These are phyloP conservation scores for Aspergillus sclerotioniger DNA, from an alignment of 495 filamentous ascomycete species.

Conservation along the genomic window DNA sequence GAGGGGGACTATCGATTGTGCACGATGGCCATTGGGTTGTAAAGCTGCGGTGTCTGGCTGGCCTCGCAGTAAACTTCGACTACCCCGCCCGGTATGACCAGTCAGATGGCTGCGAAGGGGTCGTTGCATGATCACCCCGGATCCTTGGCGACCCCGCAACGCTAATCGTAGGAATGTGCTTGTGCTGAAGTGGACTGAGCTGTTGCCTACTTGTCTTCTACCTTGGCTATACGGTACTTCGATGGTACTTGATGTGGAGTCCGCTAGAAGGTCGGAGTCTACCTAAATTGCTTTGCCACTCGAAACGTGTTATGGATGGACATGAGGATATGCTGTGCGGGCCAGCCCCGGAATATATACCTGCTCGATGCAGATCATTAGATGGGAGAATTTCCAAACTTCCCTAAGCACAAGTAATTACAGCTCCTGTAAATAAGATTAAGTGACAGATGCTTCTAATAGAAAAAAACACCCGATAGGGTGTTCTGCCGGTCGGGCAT, in stretches of 20 bases:
- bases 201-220: not conserved
- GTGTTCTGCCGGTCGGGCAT: no score
- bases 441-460: no score
- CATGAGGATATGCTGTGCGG: not conserved
- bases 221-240: not conserved
- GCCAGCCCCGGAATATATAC: not conserved
- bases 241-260: not conserved
- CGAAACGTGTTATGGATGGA: not conserved
- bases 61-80: constrained; percentile 6
- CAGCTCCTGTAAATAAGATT: no score
- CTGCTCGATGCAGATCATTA: not conserved
- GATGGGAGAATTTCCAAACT: no score
- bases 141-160: constrained; percentile 18
- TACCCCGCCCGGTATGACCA: constrained; percentile 13
- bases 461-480: no score
- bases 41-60: not conserved
- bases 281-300: not conserved
- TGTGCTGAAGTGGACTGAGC: not conserved
- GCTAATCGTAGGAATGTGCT: not conserved
- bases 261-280: not conserved
- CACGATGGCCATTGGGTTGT: not conserved
- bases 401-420: no score
- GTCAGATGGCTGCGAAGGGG: not conserved
- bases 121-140: constrained; percentile 14
- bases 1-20: not conserved